Evolutionary conservation across 495 filamentous ascomycete genomes (phyloP), one percentile per base, ranked within the genome.

Genomic region (Penicillium cataractarum): DNA sequence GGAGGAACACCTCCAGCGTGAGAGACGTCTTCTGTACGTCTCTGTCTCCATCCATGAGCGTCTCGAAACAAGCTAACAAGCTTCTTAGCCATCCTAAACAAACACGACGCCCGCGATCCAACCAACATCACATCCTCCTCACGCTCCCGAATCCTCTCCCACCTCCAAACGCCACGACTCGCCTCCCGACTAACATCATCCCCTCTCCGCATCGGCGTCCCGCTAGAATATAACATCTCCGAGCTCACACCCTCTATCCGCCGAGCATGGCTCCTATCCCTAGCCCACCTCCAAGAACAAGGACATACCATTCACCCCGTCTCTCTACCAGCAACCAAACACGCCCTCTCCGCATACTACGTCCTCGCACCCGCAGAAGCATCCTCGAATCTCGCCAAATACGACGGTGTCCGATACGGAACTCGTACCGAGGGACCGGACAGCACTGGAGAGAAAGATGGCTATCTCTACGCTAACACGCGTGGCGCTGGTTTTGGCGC

Each of bases 381-480:
- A 15, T 92, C 91, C 13, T 97, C 94, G 19, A 99, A 99, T 62
- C 85, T 99, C n/a, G 90, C 95, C 52, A 97, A 95, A 75, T 99
- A 97, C 72, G 95, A 99, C 68, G 95, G 96, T 8, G 84, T 97
- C 12, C 89, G 95, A 17, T 99, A 97, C 72, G 95, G 95, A 3
- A 80, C 75, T 46, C 84, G 86, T 26, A 65, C 68, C 15, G 69
- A 72, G 8, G 73, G 67, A 12, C 61, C 69, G 19, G 70, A 76
- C 35, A 67, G 63, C 53, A 65, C 68, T 29, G n/a, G 67, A 60
- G 44, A 66, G 60, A 35, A 77, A 55, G 60, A 79, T 74, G 72
- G 77, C 12, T 86, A 89, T 32, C 82, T 98, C 6, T 99, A 92
- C 68, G 84, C 93, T 3, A 78, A 79, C 9, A 94, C 90, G 0